Evolutionary conservation across 345 rosid species (phyloP).

Genomic region (Leavenworthia alabamica): DNA sequence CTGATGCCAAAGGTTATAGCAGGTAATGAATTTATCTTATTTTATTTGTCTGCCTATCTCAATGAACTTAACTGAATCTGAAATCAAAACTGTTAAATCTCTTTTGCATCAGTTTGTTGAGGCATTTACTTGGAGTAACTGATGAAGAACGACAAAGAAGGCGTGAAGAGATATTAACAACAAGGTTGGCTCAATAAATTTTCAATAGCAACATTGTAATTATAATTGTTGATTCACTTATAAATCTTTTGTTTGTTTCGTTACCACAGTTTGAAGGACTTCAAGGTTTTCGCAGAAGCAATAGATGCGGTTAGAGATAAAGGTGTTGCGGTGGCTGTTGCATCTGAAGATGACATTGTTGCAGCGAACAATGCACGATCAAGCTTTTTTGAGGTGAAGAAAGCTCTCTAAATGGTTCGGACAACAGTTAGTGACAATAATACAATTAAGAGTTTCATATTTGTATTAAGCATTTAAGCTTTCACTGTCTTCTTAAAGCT

Average conservation of each 20-base stretch:
- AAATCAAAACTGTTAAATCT: conserved; percentile 1
- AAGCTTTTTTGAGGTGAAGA: conserved; percentile 59
- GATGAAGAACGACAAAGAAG: conserved; percentile 83
- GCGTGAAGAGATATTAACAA: conserved; percentile 81
- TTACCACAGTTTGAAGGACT: conserved; percentile 65
- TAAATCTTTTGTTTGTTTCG: background rate
- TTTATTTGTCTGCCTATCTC: background rate
- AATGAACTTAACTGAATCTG: background rate
- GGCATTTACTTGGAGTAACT: conserved; percentile 67
- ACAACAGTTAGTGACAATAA: background rate
- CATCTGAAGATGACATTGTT: conserved; percentile 67
- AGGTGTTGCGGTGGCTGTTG: conserved; percentile 78
- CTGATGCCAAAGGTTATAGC: conserved; percentile 98
- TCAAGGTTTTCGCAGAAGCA: conserved; percentile 67
- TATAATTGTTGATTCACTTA: background rate
- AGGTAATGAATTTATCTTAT: conserved; percentile 37
- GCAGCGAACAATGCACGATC: conserved; percentile 60
- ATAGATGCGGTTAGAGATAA: conserved; percentile 57
- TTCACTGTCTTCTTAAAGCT: background rate
- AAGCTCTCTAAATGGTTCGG: conserved; percentile 40
- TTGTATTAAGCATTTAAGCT: background rate
- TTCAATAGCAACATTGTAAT: background rate
- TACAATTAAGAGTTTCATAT: background rate
- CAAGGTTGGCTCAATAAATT: conserved; percentile 54
- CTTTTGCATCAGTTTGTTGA: conserved; percentile 43